Evolutionary conservation across 2,329 filamentous ascomycete genomes (phyloP).

Genomic region (Colletotrichum siamense): DNA sequence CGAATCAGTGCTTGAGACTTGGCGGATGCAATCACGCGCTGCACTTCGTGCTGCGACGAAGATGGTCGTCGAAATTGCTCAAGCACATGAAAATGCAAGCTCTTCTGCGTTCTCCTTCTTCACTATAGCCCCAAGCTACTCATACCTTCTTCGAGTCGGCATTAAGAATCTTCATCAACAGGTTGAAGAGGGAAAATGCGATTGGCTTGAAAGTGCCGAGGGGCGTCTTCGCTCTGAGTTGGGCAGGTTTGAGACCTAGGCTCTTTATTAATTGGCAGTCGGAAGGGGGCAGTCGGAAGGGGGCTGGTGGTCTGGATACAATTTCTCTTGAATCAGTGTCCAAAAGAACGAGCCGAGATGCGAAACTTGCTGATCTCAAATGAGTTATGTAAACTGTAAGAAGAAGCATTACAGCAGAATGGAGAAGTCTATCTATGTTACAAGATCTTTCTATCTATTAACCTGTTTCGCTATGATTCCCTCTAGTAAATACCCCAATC

Average conservation of each 20-base stretch:
- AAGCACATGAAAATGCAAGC: neutral
- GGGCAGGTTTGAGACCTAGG: neutral
- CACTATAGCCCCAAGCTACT: neutral
- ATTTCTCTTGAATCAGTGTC: neutral
- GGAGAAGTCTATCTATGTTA: neutral
- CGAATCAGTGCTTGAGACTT: neutral
- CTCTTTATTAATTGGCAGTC: neutral
- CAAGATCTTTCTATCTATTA: neutral
- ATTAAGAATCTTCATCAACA: neutral
- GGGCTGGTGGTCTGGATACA: neutral
- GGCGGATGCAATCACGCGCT: neutral
- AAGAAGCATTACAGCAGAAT: neutral
- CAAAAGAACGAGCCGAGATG: neutral
- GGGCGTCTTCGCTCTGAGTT: neutral
- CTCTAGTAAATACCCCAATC: slow-evolving; percentile 1
- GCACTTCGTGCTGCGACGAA: neutral
- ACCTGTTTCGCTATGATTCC: neutral
- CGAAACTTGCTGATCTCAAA: neutral
- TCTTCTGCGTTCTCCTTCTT: neutral
- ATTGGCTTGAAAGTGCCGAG: neutral
- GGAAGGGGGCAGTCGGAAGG: neutral
- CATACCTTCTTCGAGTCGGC: neutral
- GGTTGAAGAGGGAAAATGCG: neutral
- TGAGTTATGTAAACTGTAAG: neutral
- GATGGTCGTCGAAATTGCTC: neutral